These are phyloP conservation scores for Trypanosoma vivax DNA, from an alignment of 208 protist genomes.

Conservation along the genomic window DNA sequence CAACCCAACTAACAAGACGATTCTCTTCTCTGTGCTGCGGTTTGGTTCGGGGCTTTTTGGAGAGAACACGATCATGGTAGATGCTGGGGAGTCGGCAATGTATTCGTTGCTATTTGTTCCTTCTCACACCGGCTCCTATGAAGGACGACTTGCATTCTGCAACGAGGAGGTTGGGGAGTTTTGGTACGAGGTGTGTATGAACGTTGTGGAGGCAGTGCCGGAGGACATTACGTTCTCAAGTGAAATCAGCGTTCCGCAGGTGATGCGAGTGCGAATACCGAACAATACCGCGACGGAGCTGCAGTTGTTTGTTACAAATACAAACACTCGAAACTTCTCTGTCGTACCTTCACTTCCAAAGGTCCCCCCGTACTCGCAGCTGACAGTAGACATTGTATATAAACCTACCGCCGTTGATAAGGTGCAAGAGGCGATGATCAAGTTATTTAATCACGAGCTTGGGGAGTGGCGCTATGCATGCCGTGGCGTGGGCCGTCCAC, in stretches of 20 bases:
- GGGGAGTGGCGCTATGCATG: conserved; percentile 81
- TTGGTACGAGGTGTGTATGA: conserved; percentile 88
- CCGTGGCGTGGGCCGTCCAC: conserved; percentile 54
- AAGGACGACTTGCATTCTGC: conserved; percentile 79
- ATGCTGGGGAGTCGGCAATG: conserved; percentile 23
- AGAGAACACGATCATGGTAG: conserved; percentile 57
- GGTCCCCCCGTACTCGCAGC: conserved; percentile 46
- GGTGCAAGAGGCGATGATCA: conserved; percentile 45
- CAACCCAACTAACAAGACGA: conserved; percentile 71
- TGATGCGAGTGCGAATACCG: conserved; percentile 53
- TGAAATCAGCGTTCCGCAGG: conserved; percentile 57
- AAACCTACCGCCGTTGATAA: conserved; percentile 63
- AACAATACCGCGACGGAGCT: conserved; percentile 64
- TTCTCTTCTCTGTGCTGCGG: conserved; percentile 72
- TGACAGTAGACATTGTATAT: conserved; percentile 65
- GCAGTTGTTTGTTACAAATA: conserved; percentile 46
- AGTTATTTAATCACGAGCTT: conserved; percentile 48
- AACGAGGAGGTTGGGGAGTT: conserved; percentile 91
- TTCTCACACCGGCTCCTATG: conserved; percentile 53
- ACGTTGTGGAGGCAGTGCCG: conserved; percentile 56
- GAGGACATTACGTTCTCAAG: conserved; percentile 67
- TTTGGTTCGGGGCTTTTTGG: conserved; percentile 77
- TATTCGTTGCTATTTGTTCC: conserved; percentile 87
- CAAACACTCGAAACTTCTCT: conserved; percentile 60
- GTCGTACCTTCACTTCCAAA: conserved; percentile 30